phyloP scores from a whole-genome alignment of 495 filamentous ascomycete genomes.

The Cladorrhinum samala region DNA sequence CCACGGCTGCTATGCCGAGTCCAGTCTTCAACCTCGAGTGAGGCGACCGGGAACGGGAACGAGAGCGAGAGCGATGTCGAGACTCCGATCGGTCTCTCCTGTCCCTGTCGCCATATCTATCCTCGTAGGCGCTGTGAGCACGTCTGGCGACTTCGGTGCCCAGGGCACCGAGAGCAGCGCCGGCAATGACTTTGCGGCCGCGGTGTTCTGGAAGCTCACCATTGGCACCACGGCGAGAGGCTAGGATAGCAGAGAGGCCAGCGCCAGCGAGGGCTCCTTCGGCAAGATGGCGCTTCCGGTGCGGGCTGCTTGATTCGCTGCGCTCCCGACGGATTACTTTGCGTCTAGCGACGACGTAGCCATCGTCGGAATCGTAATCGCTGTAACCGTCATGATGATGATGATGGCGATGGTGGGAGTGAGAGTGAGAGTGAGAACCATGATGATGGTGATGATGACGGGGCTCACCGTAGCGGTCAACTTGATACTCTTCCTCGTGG shows the following conservation, averaged over 20 bases:
- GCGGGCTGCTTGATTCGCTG: conserved; percentile 31
- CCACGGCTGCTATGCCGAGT: conserved; percentile 72
- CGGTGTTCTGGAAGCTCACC: conserved; percentile 54
- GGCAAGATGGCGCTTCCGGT: conserved; percentile 74
- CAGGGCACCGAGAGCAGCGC: conserved; percentile 73
- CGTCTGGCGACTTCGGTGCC: conserved; percentile 74
- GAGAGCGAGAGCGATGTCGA: conserved; percentile 33
- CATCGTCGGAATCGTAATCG: conserved; percentile 49
- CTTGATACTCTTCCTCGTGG: conserved; percentile 39
- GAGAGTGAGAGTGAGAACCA: conserved; percentile 47
- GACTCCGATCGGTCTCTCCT: conserved; percentile 26
- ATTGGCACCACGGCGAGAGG: conserved; percentile 58
- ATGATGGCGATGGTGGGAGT: conserved; percentile 22
- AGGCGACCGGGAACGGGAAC: conserved; percentile 47
- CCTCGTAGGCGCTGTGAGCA: conserved; percentile 64
- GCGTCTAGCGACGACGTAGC: conserved; percentile 37
- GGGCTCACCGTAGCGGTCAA: conserved; percentile 49
- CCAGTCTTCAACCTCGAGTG: conserved; percentile 57
- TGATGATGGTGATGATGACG: conserved; percentile 36
- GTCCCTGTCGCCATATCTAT: conserved; percentile 49
- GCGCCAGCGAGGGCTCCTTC: conserved; percentile 79
- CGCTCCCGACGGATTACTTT: conserved; percentile 44
- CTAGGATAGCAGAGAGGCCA: conserved; percentile 66
- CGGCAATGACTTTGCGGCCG: conserved; percentile 69
- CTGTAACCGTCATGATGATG: conserved; percentile 28